These are phyloP conservation scores for Leishmania tropica DNA, from an alignment of 208 protist genomes.

Conservation along the genomic window DNA sequence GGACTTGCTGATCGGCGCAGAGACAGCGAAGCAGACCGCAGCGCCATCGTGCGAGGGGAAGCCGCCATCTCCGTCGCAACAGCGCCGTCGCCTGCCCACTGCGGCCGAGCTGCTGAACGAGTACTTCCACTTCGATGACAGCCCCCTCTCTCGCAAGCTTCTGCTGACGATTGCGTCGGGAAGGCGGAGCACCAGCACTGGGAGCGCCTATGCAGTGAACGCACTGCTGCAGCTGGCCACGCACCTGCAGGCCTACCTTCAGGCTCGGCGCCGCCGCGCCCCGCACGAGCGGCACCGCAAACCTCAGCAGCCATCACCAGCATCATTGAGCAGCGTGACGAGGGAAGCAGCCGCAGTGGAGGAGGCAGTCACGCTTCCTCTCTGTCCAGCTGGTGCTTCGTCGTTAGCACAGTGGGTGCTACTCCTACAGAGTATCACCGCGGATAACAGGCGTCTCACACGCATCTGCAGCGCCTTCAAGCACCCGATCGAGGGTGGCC, in stretches of 20 bases:
- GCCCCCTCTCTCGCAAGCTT: constrained; percentile 23
- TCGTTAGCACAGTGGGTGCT: constrained; percentile 55
- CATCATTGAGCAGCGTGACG: background rate
- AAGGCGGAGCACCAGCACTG: constrained; percentile 23
- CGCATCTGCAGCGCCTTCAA: constrained; percentile 28
- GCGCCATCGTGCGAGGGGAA: background rate
- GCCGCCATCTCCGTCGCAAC: background rate
- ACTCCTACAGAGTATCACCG: constrained; percentile 42
- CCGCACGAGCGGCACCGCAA: background rate
- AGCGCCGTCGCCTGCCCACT: background rate
- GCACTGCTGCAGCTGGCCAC: constrained; percentile 34
- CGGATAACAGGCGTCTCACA: constrained; percentile 45
- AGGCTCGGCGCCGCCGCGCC: background rate
- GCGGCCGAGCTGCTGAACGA: constrained; percentile 18
- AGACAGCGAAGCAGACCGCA: constrained; percentile 1
- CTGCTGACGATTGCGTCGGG: constrained; percentile 11
- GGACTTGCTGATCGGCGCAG: constrained; percentile 18
- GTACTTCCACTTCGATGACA: constrained; percentile 40
- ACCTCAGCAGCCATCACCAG: background rate
- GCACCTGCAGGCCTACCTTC: constrained; percentile 27
- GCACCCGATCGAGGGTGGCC: background rate
- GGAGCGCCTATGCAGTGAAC: constrained; percentile 30
- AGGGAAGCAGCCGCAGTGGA: background rate
- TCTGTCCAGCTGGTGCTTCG: constrained; percentile 42
- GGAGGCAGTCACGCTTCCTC: constrained; percentile 14